A percentile compares a stretch with the other conserved stretches of the same genome.
Conservation (phyloP, 2,329 filamentous ascomycete genomes). For the Trichoderma sp. region DNA sequence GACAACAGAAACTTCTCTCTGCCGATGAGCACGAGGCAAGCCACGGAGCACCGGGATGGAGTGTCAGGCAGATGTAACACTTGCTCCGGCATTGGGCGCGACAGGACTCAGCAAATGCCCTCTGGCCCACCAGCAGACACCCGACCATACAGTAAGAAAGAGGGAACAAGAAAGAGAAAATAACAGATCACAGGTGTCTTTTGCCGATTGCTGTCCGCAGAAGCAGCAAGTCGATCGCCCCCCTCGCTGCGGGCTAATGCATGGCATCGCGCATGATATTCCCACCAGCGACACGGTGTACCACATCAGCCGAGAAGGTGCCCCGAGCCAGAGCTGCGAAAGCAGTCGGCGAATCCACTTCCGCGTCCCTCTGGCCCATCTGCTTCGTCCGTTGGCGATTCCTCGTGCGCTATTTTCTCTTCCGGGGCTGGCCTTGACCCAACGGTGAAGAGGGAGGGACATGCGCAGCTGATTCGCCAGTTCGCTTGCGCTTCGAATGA, state of each 20-base stretch:
- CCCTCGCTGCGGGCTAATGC: constrained; percentile 16
- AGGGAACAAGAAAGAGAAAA: neutral
- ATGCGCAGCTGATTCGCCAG: constrained; percentile 3
- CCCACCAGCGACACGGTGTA: constrained; percentile 13
- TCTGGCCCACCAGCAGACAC: neutral
- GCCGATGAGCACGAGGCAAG: neutral
- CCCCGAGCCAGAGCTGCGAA: constrained; percentile 9
- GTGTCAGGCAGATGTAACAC: neutral
- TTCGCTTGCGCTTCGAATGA: neutral
- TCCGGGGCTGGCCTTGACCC: neutral
- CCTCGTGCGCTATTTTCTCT: constrained; percentile 11
- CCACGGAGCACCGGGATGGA: neutral
- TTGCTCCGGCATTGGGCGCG: neutral
- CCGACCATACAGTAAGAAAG: neutral
- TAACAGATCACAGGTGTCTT: constrained; percentile 23
- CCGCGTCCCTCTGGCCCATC: neutral
- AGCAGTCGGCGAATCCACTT: constrained; percentile 5
- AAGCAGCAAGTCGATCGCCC: constrained; percentile 17
- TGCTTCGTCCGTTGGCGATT: neutral
- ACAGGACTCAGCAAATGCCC: neutral
- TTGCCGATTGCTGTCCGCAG: constrained; percentile 24
- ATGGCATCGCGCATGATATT: constrained; percentile 23
- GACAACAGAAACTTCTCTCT: neutral
- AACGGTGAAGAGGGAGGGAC: constrained; percentile 5
- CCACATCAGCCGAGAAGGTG: constrained; percentile 10